Base-by-base conservation (phyloP, 2,329 filamentous ascomycete genomes). In the Trichoderma lentiforme region DNA sequence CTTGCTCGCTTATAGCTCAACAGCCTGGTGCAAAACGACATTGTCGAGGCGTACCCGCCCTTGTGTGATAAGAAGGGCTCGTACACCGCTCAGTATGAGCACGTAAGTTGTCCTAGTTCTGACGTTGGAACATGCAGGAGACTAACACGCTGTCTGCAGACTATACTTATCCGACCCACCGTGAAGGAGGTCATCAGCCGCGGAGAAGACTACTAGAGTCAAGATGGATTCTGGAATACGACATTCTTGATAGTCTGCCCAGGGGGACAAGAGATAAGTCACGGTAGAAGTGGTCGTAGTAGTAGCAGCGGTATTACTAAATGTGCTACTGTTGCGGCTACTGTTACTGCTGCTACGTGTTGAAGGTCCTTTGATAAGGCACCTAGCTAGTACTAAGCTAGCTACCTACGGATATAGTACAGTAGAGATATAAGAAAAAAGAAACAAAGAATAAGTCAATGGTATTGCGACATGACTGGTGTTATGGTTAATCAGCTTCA, bases 21-120 rank as follows among this genome's bases (percentile, higher is more conserved):
- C 83, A 95, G 91, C 79, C 86, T 98, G 56, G 94, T 98, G 61
- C 87, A 89, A 56, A 90, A 86, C 72, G 94, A 94, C 72, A 92
- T 98, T 76, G 93, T 98, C 57, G 93, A 98, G 83, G 90, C 93
- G 57, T 98, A 98, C 80, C 94, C 94, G 51, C 95, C 95, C 34
- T 85, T 98, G 76, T 91, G 92, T 76, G 95, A 98, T 83, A 91
- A 95, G 83, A 97, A 97, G 87, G 95, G 95, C 72, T 97, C 93
- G 30, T 97, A 97, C 82, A 97, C 94, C 30, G 95, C 95, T 74
- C 95, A 98, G 81, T 97, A 90, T 80, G 95, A 98, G 86, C 95
- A 98, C 84, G 94, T 97, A 84, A 88, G 92, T 89, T 7, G 28
- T 21, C 26, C 43, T n/a, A 4, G 1, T 30, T 11, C 34, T 34